Base-by-base conservation (phyloP, 1,284 basidiomycete genomes). In the Leccinum variabile region DNA sequence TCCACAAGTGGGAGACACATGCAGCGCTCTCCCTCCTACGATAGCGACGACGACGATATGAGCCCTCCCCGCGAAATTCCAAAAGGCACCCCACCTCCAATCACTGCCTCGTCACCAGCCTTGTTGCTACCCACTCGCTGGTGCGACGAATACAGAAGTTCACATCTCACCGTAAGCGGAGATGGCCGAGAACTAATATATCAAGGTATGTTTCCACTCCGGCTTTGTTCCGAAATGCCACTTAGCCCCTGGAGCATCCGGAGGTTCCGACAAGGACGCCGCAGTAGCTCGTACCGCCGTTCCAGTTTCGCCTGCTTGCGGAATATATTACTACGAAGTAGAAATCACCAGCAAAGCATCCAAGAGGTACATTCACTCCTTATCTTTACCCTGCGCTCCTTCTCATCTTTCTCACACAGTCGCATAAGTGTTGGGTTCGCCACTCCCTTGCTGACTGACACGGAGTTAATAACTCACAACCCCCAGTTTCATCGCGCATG, bases 301-400 rank as follows among this genome's bases (percentile, higher is more conserved):
- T 65, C 84, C 89, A 2, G 89, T 96, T 54, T 95, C 95, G 2
- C 81, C 87, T 1, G 88, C 88, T 13, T 90, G 91, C 68, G 95
- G 94, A 16, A 87, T 97, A 55, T 94, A 92, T 73, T 98, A 97
- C 74, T 98, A 89, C 71, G 95, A 98, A 79, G 86, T 93, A 2
- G 86, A 91, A 68, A 87, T 97, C 52, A 74, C 73, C 3, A 73
- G 72, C 57, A 90, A 91, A 73, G 90, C 91, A n/a, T 79, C 83
- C 59, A 90, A 89, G 75, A 92, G 91, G 83, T 94, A 70, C 72
- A 84, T 65, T 32, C 32, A 14, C 16, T 50, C 28, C 54, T 37
- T 44, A 8, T 75, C 18, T 52, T 35, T 6, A 60, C 56, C 30
- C 16, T 61, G 35, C 56, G 37, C 66, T 46, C 54, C 37, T 61